These are phyloP conservation scores for Hirsutella rhossiliensis DNA, from an alignment of 2,329 filamentous ascomycete species.

Conservation along the genomic window DNA sequence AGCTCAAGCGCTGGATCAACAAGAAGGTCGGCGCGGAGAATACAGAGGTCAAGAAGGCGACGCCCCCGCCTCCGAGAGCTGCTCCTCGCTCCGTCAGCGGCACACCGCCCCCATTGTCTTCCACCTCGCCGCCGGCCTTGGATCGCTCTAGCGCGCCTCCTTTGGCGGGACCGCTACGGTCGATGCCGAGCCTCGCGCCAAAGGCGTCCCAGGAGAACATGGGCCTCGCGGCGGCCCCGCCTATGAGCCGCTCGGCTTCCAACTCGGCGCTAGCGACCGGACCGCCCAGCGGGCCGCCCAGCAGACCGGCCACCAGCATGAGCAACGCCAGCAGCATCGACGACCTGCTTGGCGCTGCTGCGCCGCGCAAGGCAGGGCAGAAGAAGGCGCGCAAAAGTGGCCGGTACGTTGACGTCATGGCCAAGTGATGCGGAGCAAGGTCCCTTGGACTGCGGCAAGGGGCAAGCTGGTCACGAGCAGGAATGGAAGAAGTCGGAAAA, in stretches of 20 bases:
- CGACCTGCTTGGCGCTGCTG: slow-evolving; percentile 69
- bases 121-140: slow-evolving; percentile 20
- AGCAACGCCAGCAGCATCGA: slow-evolving; percentile 93
- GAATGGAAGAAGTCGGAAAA: too few relatives aligned
- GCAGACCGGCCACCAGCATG: slow-evolving; percentile 66
- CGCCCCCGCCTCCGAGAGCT: slow-evolving; percentile 68
- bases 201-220: slow-evolving; percentile 23
- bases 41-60: slow-evolving; percentile 44
- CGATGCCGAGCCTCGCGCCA: background rate
- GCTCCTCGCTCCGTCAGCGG: slow-evolving; percentile 40
- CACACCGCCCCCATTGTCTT: slow-evolving; percentile 29
- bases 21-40: slow-evolving; percentile 71
- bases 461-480: too few relatives aligned
- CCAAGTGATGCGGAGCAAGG: too few relatives aligned
- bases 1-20: slow-evolving; percentile 97
- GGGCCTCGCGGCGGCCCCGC: slow-evolving; percentile 19
- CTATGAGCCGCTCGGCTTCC: slow-evolving; percentile 35
- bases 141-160: slow-evolving; percentile 20
- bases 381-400: slow-evolving; percentile 73
- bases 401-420: slow-evolving; percentile 95
- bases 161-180: slow-evolving; percentile 12
- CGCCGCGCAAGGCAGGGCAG: slow-evolving; percentile 50
- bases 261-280: slow-evolving; percentile 28
- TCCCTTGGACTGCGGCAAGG: too few relatives aligned
- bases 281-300: slow-evolving; percentile 41